phyloP scores from a whole-genome alignment of 2,329 filamentous ascomycete species.

The Lachnellula suecica region DNA sequence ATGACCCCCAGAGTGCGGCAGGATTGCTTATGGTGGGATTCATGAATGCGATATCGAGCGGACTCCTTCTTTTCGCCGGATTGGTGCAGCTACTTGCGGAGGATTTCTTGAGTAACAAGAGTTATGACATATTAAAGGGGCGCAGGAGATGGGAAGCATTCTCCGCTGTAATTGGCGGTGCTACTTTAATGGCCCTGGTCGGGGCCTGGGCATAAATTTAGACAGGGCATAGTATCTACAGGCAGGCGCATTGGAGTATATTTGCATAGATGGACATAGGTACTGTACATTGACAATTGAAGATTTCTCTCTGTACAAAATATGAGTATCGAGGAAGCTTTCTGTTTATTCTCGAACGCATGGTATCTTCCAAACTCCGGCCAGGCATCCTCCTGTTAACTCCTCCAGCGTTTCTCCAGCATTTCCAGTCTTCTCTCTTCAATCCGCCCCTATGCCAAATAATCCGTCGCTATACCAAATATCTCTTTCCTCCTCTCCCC shows the following conservation, averaged over 20 bases:
- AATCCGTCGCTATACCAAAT: too few relatives aligned
- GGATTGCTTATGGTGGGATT: conserved; percentile 81
- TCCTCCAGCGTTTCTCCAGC: too few relatives aligned
- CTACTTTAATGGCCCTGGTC: conserved; percentile 64
- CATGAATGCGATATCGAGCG: conserved; percentile 84
- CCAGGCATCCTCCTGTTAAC: too few relatives aligned
- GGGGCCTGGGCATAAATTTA: conserved; percentile 58
- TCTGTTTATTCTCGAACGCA: too few relatives aligned
- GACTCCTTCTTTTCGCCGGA: conserved; percentile 77
- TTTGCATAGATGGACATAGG: too few relatives aligned
- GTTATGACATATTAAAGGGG: conserved; percentile 59
- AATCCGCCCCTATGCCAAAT: too few relatives aligned
- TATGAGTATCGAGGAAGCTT: too few relatives aligned
- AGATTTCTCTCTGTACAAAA: too few relatives aligned
- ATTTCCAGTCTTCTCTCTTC: too few relatives aligned
- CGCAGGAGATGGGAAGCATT: conserved; percentile 60
- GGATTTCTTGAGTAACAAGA: conserved; percentile 75
- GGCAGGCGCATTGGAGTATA: neutral
- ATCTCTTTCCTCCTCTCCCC: too few relatives aligned
- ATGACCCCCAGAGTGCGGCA: conserved; percentile 74
- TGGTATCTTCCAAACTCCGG: too few relatives aligned
- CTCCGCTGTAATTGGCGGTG: conserved; percentile 57
- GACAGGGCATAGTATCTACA: neutral
- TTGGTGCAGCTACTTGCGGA: conserved; percentile 83
- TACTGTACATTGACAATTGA: too few relatives aligned